Conservation (phyloP, 2,329 filamentous ascomycete species). For the Venturia nashicola region DNA sequence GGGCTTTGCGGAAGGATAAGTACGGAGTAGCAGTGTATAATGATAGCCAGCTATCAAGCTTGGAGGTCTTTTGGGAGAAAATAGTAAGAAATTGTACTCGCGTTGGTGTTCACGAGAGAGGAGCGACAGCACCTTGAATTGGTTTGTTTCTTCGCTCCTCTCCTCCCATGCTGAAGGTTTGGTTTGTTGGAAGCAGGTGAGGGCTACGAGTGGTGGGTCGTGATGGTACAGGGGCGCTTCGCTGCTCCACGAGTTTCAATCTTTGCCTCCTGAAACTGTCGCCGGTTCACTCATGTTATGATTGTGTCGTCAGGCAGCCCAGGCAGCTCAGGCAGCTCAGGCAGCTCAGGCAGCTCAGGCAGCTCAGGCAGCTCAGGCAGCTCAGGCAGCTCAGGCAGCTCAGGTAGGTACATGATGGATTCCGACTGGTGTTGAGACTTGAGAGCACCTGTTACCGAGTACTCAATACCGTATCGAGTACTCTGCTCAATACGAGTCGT, state of each 20-base stretch:
- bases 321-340: too few relatives aligned
- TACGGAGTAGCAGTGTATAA: background rate
- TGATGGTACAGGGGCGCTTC: background rate
- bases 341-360: too few relatives aligned
- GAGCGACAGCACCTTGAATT: background rate
- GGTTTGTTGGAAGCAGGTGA: background rate
- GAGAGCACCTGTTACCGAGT: too few relatives aligned
- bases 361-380: too few relatives aligned
- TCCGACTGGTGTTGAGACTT: too few relatives aligned
- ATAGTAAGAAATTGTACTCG: background rate
- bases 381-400: too few relatives aligned
- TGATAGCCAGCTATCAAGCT: background rate
- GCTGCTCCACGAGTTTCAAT: background rate
- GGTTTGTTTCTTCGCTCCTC: background rate
- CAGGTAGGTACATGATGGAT: too few relatives aligned
- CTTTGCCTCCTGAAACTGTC: background rate
- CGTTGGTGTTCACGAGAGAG: background rate
- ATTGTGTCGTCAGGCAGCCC: too few relatives aligned
- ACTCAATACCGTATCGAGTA: too few relatives aligned
- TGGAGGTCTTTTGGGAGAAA: background rate
- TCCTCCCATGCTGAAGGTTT: background rate
- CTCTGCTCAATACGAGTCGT: too few relatives aligned
- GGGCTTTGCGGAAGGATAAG: background rate
- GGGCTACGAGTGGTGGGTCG: background rate
- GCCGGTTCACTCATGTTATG: background rate